phyloP scores from a whole-genome alignment of 176 grass and related monocot species.

The Sorghum bicolor region DNA sequence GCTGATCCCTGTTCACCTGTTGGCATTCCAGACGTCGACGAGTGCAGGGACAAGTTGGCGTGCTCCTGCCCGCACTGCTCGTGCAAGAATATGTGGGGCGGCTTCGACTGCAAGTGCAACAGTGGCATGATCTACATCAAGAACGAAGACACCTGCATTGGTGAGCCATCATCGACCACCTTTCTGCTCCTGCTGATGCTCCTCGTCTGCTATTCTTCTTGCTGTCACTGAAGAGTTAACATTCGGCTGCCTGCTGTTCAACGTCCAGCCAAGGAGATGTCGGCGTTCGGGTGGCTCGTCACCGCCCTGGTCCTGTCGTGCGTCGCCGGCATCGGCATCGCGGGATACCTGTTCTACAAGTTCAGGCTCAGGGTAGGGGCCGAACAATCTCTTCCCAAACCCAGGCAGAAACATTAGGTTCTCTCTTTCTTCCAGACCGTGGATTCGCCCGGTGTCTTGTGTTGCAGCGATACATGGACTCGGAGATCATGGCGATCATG shows the following conservation, averaged over 20 bases:
- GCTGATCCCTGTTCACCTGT: background rate
- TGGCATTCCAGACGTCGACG: slow-evolving; percentile 60
- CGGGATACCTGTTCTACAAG: slow-evolving; percentile 89
- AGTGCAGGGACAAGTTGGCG: slow-evolving; percentile 71
- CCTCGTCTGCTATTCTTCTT: background rate
- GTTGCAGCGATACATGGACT: slow-evolving; percentile 83
- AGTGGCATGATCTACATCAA: slow-evolving; percentile 57
- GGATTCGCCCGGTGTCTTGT: background rate
- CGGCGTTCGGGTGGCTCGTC: slow-evolving; percentile 48
- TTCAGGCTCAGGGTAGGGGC: slow-evolving; percentile 80
- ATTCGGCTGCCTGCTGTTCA: background rate
- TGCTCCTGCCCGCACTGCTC: slow-evolving; percentile 75
- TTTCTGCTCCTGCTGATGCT: background rate
- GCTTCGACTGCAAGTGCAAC: slow-evolving; percentile 80
- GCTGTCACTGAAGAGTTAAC: background rate
- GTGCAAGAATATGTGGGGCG: slow-evolving; percentile 79
- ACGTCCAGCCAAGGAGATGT: slow-evolving; percentile 53
- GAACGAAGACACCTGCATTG: slow-evolving; percentile 78
- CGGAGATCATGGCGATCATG: slow-evolving; percentile 82
- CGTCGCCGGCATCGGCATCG: slow-evolving; percentile 42
- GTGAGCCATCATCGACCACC: slow-evolving; percentile 10
- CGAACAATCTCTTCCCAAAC: background rate
- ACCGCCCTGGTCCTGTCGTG: slow-evolving; percentile 55
- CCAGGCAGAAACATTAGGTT: background rate
- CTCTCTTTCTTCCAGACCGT: background rate